Percentiles rank a stretch among this genome's conserved stretches.
Conservation (phyloP, 2,329 filamentous ascomycete species). For the Colletotrichum coccodes region DNA sequence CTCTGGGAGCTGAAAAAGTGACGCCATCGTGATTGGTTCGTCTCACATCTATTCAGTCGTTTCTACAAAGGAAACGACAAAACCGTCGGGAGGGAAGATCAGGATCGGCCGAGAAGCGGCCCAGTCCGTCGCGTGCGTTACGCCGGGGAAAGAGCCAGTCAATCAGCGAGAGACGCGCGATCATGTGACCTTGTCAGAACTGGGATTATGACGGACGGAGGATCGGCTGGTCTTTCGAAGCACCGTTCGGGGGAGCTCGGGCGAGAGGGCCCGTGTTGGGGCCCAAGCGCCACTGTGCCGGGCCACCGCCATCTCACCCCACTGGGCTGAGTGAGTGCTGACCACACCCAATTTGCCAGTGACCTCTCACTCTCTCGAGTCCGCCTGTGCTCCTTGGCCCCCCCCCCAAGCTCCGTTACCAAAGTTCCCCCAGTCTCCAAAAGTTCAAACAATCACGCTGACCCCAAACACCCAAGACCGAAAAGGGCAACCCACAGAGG, state of each 20-base stretch:
- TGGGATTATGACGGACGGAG: not conserved
- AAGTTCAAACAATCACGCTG: conserved; percentile 11
- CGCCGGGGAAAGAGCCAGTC: not conserved
- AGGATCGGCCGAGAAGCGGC: not conserved
- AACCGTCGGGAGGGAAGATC: not conserved
- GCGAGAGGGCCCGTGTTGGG: conserved; percentile 9
- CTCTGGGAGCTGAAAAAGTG: conserved; percentile 62
- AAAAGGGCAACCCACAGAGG: conserved; percentile 4
- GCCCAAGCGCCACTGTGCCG: conserved; percentile 20
- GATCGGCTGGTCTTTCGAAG: not conserved
- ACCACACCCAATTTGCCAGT: not conserved
- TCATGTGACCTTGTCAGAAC: conserved; percentile 20
- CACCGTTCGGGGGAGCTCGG: conserved; percentile 5
- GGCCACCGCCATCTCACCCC: not conserved
- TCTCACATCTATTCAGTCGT: not conserved
- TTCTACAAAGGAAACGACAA: not conserved
- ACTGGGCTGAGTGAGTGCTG: not conserved
- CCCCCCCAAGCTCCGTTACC: not conserved
- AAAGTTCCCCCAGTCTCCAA: not conserved
- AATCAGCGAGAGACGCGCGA: conserved; percentile 23
- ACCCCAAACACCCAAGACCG: not conserved
- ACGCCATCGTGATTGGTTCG: conserved; percentile 41
- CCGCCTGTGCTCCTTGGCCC: not conserved
- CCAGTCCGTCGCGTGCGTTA: not conserved
- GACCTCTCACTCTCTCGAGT: not conserved